Conservation (phyloP, 345 rosid species). For the Rhizophora mangle region DNA sequence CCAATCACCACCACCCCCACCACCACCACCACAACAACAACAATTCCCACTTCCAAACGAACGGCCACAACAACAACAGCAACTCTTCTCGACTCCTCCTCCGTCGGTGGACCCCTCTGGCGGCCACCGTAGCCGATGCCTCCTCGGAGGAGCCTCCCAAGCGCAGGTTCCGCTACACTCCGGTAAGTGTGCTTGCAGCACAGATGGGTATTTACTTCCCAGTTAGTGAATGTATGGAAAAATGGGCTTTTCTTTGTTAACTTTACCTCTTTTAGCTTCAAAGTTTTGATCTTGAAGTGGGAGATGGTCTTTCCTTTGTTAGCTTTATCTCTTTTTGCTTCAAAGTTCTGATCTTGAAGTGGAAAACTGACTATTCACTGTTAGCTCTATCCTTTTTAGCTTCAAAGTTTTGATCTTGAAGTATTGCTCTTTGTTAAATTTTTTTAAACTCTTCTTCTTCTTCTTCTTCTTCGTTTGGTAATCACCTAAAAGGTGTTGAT, state of each 20-base stretch:
- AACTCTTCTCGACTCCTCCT: slow-evolving; percentile 58
- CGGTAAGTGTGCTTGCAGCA: slow-evolving; percentile 40
- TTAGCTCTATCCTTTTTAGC: no score
- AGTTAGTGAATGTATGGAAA: background rate
- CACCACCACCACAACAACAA: slow-evolving; percentile 1
- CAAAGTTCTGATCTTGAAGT: no score
- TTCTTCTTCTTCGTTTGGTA: background rate
- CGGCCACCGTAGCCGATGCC: slow-evolving; percentile 35
- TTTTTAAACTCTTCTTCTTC: no score
- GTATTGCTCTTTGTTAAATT: no score
- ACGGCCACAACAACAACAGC: slow-evolving; percentile 24
- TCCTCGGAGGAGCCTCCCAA: slow-evolving; percentile 57
- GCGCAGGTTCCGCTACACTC: slow-evolving; percentile 82
- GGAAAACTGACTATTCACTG: background rate
- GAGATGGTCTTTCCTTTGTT: background rate
- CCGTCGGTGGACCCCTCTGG: slow-evolving; percentile 89
- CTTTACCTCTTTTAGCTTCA: no score
- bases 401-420: no score
- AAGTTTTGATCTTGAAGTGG: background rate
- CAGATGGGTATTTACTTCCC: background rate
- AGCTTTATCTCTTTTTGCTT: no score
- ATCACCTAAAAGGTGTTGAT: background rate
- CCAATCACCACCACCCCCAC: slow-evolving; percentile 35
- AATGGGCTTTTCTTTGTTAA: background rate
- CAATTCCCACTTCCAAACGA: slow-evolving; percentile 49